These are phyloP conservation scores for Malania oleifera DNA, from an alignment of 164 flowering plant species.

Conservation along the genomic window DNA sequence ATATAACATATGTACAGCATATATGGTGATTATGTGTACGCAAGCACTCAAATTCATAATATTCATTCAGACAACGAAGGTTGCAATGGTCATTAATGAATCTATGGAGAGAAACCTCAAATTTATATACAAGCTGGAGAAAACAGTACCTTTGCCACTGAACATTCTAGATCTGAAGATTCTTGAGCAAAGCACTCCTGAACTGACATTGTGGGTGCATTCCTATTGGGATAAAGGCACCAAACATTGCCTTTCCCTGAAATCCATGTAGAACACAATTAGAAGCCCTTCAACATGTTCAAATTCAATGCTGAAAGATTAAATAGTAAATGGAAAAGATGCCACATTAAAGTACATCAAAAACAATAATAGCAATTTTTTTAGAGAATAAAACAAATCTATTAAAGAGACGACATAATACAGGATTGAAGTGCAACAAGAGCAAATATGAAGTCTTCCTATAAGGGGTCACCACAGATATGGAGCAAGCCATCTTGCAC, in stretches of 20 bases:
- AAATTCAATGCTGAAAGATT: not conserved
- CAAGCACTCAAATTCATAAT: not conserved
- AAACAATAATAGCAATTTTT: not conserved
- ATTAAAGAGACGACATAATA: no score
- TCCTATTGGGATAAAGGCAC: constrained; percentile 90
- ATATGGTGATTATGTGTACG: no score
- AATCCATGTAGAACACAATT: constrained; percentile 9
- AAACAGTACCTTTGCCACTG: constrained; percentile 27
- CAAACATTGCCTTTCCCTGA: constrained; percentile 75
- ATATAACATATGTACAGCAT: no score
- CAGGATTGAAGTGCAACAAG: no score
- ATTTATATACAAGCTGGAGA: not conserved
- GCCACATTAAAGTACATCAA: not conserved
- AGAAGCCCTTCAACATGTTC: not conserved
- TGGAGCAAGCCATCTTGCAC: no score
- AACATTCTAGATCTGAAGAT: constrained; percentile 20
- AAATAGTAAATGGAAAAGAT: no score
- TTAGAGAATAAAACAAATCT: no score
- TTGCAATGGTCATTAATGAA: not conserved
- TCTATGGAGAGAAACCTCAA: not conserved
- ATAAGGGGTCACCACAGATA: no score
- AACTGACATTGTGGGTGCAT: constrained; percentile 51
- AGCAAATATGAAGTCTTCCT: no score
- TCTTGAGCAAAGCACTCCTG: constrained; percentile 36
- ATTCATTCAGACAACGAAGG: not conserved